Base-by-base conservation (phyloP, 164 flowering plant genomes). In the Vitis cinerea region DNA sequence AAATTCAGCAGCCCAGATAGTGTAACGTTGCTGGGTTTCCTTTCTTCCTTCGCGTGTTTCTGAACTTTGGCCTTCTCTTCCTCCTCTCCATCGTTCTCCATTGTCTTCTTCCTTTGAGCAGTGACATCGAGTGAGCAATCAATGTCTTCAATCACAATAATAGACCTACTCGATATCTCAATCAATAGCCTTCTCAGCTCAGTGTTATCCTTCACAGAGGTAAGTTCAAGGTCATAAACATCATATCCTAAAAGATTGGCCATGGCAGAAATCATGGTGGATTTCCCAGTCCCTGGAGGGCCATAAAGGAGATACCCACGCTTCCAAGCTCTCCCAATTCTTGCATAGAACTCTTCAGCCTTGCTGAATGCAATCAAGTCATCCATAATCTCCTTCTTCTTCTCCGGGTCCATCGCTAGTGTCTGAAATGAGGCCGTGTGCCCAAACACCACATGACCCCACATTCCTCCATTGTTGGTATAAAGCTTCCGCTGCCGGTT, bases 261-360 rank as follows among this genome's bases (percentile, higher is more conserved):
- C 73, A 86, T 86, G 12, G 87, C 86, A 1, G 90, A 83, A 14
- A 86, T 81, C 86, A 86, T 82, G 3, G 84, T 86, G 0, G 90
- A 86, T 37, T 86, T 83, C 0, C 86, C 86, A 0, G 86, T 78
- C 13, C 86, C 86, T 0, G 86, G 83, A 1, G 86, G 86, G 1
- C 89, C 90, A 50, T 79, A 73, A 0, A 86, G 79, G 1, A 86
- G 77, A 63, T 86, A 82, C 6, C 87, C 87, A 0, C 90, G 59
- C 63, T 86, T 86, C 90, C 90, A 86, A 0, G 86, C 79, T 68
- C 74, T 77, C 0, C 88, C 88, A 1, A 85, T 75, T 47, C 66
- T 69, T 1, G 72, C 51, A 61, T 86, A 86, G 56, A 59, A 85
- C 23, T 83, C 87, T 48, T 83, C 71, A 0, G 71, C 73, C 61